Conservation (phyloP, 169 alveolate species). For the Eimeria praecox region DNA sequence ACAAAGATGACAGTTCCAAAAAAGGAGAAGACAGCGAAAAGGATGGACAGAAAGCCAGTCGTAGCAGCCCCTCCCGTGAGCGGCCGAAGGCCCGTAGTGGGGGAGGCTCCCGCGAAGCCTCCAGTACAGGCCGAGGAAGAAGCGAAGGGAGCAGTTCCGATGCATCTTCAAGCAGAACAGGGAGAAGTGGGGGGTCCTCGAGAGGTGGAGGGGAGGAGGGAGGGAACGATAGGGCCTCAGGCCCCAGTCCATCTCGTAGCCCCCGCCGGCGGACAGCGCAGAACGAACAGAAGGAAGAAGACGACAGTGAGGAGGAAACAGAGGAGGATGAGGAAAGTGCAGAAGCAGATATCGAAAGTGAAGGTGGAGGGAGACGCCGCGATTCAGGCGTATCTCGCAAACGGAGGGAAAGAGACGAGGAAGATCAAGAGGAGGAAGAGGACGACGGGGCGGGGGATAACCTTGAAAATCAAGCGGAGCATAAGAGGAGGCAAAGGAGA, state of each 20-base stretch:
- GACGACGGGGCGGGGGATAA: background rate
- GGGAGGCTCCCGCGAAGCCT: background rate
- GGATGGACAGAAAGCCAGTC: background rate
- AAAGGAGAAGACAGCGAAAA: background rate
- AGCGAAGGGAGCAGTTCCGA: background rate
- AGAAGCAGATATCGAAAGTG: background rate
- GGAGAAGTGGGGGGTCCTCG: background rate
- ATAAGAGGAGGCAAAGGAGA: background rate
- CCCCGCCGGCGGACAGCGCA: constrained; percentile 32
- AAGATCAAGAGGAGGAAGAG: background rate
- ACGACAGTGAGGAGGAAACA: background rate
- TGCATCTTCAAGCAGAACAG: background rate
- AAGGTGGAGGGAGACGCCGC: background rate
- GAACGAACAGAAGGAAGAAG: background rate
- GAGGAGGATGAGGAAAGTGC: background rate
- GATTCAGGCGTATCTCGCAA: background rate
- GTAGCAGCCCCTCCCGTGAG: background rate
- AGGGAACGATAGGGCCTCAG: background rate
- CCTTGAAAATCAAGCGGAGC: background rate
- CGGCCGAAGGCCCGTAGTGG: background rate
- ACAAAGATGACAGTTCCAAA: background rate
- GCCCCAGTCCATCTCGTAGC: background rate
- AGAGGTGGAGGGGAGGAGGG: background rate
- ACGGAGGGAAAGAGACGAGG: background rate
- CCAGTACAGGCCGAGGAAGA: background rate